phyloP scores from a whole-genome alignment of 2,329 filamentous ascomycete genomes.

The Aspergillus neotritici region DNA sequence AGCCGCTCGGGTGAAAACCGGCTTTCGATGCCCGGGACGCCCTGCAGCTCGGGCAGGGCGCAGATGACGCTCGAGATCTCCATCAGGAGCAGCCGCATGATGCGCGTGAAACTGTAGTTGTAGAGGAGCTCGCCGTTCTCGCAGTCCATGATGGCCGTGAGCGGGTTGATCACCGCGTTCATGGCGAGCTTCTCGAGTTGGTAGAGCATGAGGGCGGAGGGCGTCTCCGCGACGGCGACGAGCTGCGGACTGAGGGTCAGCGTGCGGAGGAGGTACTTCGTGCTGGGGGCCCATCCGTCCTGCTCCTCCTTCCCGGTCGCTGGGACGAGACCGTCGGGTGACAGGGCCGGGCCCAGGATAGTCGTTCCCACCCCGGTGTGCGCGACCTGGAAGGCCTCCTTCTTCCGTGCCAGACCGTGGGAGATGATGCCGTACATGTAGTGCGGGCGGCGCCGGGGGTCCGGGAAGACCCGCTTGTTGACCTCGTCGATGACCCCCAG shows the following conservation, averaged over 20 bases:
- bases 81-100: slow-evolving; percentile 3
- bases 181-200: slow-evolving; percentile 16
- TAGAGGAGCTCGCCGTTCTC: slow-evolving; percentile 12
- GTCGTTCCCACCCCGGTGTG: slow-evolving; percentile 53
- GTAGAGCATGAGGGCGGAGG: slow-evolving; percentile 12
- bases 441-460: slow-evolving; percentile 56
- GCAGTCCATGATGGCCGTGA: slow-evolving; percentile 10
- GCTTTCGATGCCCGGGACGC: slow-evolving; percentile 4
- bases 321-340: too few species aligned
- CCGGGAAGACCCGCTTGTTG: slow-evolving; percentile 61
- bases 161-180: slow-evolving; percentile 16
- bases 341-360: slow-evolving; percentile 44
- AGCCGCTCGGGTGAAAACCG: slow-evolving; percentile 8
- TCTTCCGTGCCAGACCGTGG: slow-evolving; percentile 46
- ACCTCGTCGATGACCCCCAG: slow-evolving; percentile 70
- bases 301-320: too few species aligned
- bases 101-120: slow-evolving; percentile 4
- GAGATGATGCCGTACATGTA: slow-evolving; percentile 64
- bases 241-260: slow-evolving; percentile 6
- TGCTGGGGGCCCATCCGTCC: slow-evolving; percentile 11
- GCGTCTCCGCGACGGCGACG: slow-evolving; percentile 6
- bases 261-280: slow-evolving; percentile 4
- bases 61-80: slow-evolving; percentile 16
- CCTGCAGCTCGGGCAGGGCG: slow-evolving; percentile 9
- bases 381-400: slow-evolving; percentile 42